These are phyloP conservation scores for Exutisphaerella laricina DNA, from an alignment of 2,329 filamentous ascomycete species.

Conservation along the genomic window DNA sequence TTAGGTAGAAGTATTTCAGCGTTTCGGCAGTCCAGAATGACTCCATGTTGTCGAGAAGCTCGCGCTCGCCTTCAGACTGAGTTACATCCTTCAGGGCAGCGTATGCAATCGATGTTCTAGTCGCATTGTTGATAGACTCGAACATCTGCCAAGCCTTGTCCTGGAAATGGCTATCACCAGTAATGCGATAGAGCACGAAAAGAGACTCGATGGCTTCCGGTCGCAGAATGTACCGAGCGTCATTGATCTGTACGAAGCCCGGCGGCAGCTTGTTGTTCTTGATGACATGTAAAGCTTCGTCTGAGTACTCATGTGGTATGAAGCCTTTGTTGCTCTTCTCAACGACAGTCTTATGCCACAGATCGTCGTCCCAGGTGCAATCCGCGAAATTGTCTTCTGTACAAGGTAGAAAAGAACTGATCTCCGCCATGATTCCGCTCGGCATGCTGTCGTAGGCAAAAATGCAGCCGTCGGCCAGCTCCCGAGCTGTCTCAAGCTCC, in stretches of 20 bases:
- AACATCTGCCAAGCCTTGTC: constrained; percentile 74
- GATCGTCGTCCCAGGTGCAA: constrained; percentile 36
- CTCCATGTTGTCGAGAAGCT: constrained; percentile 59
- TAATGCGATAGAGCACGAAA: constrained; percentile 71
- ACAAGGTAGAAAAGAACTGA: constrained; percentile 48
- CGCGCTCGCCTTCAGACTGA: constrained; percentile 35
- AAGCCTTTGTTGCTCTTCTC: constrained; percentile 20
- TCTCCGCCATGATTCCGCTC: constrained; percentile 59
- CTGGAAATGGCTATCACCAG: constrained; percentile 59
- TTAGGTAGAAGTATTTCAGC: constrained; percentile 61
- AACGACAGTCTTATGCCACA: constrained; percentile 39
- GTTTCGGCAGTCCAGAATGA: constrained; percentile 62
- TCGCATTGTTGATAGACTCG: constrained; percentile 55
- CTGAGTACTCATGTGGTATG: constrained; percentile 10
- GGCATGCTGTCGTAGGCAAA: constrained; percentile 56
- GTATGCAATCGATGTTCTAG: constrained; percentile 58
- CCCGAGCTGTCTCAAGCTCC: constrained; percentile 53
- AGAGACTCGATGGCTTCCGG: constrained; percentile 78
- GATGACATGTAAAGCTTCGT: constrained; percentile 28
- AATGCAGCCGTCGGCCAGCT: constrained; percentile 59
- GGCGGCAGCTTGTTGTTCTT: constrained; percentile 45
- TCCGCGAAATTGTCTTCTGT: constrained; percentile 34
- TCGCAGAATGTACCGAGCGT: constrained; percentile 61
- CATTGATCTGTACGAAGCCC: constrained; percentile 53
- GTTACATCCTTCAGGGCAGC: constrained; percentile 64